Evolutionary conservation across 2,329 filamentous ascomycete genomes (phyloP).

Genomic region (Colletotrichum sp.): DNA sequence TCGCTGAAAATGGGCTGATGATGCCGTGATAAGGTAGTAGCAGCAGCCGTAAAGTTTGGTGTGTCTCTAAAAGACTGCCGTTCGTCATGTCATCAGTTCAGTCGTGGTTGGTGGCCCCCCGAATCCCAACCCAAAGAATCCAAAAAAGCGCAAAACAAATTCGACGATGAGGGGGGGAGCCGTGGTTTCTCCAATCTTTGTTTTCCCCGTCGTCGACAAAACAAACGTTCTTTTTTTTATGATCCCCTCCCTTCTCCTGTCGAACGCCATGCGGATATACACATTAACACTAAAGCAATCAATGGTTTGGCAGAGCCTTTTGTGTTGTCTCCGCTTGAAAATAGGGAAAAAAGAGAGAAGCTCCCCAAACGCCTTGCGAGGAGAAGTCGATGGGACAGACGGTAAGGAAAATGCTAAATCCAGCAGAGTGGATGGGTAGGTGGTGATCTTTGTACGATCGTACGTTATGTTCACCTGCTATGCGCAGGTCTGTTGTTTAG

Average conservation of each 20-base stretch:
- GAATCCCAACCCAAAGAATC: conserved; percentile 19
- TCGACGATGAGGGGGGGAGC: conserved; percentile 1
- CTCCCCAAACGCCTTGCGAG: conserved; percentile 19
- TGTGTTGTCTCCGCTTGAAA: background rate
- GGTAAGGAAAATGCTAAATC: conserved; percentile 9
- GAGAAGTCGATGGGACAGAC: conserved; percentile 15
- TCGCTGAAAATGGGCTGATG: background rate
- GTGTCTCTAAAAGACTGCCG: background rate
- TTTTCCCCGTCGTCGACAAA: background rate
- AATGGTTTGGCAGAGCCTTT: background rate
- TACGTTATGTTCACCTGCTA: conserved; percentile 19
- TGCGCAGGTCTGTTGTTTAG: conserved; percentile 30
- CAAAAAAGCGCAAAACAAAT: background rate
- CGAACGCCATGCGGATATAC: conserved; percentile 22
- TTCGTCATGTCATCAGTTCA: background rate
- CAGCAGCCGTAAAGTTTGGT: background rate
- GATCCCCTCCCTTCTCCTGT: background rate
- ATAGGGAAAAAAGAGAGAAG: background rate
- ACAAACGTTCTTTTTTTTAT: conserved; percentile 15
- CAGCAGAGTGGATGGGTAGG: background rate
- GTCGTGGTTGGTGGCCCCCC: conserved; percentile 13
- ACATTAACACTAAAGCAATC: conserved; percentile 19
- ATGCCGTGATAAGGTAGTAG: background rate
- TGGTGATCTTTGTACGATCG: background rate
- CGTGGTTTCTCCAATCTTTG: conserved; percentile 9